Evolutionary conservation across 2,329 filamentous ascomycete species (phyloP).

Genomic region (Fusarium anguioides): DNA sequence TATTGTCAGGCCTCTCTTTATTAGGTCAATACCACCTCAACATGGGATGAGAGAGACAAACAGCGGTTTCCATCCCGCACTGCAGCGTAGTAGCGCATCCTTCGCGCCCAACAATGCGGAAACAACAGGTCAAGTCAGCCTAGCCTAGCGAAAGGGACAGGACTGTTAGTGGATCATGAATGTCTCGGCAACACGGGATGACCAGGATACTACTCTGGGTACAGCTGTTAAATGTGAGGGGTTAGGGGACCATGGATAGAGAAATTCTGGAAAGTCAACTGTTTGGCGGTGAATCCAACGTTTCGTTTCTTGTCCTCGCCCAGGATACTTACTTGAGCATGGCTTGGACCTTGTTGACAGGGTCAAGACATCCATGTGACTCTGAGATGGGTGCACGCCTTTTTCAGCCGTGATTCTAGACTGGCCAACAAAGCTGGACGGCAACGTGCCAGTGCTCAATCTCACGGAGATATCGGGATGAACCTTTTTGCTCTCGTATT

Average conservation of each 20-base stretch:
- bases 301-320: constrained; percentile 13
- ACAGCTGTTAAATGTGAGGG: constrained; percentile 13
- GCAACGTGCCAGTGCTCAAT: background rate
- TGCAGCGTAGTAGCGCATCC: constrained; percentile 13
- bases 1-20: constrained; percentile 1
- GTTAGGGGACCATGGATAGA: constrained; percentile 1
- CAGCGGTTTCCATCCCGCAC: constrained; percentile 18
- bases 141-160: constrained; percentile 23
- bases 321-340: constrained; percentile 16
- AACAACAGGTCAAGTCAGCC: constrained; percentile 22
- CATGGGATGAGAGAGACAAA: background rate
- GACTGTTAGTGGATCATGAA: constrained; percentile 11
- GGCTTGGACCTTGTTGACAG: background rate
- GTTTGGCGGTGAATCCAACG: constrained; percentile 9
- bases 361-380: constrained; percentile 1
- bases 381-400: background rate
- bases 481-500: background rate
- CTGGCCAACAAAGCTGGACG: background rate
- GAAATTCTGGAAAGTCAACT: constrained; percentile 5
- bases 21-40: background rate
- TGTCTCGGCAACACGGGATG: constrained; percentile 27
- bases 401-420: background rate
- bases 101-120: constrained; percentile 25
- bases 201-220: constrained; percentile 2
- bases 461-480: background rate